These are phyloP conservation scores for Venturiaceae sp. DNA, from an alignment of 2,329 filamentous ascomycete genomes.

Conservation along the genomic window DNA sequence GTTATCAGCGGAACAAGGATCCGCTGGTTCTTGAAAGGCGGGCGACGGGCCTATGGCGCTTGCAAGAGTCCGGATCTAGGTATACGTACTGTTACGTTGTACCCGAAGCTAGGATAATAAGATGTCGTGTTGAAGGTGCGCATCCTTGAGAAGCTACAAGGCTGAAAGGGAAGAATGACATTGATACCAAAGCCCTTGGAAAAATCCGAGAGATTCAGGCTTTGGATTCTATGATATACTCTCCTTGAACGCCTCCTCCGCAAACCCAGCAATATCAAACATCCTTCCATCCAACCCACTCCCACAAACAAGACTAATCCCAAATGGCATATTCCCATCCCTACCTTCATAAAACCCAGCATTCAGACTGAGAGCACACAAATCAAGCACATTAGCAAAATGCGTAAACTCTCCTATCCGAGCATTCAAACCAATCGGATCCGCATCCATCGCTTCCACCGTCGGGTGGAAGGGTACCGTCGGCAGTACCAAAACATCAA, in stretches of 20 bases:
- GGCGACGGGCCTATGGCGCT: too few species aligned
- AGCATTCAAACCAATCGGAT: not conserved
- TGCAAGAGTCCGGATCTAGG: not conserved
- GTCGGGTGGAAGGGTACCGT: not conserved
- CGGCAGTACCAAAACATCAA: not conserved
- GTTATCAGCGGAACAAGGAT: not conserved
- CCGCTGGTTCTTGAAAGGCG: too few species aligned
- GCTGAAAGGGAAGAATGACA: too few species aligned
- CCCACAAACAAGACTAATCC: slow-evolving; percentile 19
- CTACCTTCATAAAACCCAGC: slow-evolving; percentile 23
- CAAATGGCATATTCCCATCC: slow-evolving; percentile 17
- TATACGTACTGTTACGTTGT: too few species aligned
- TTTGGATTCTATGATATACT: too few species aligned
- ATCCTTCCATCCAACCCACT: slow-evolving; percentile 19
- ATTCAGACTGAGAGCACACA: slow-evolving; percentile 27
- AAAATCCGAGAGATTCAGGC: too few species aligned
- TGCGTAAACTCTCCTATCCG: not conserved
- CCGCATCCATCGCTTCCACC: not conserved
- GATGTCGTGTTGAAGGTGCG: too few species aligned
- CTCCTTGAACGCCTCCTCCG: not conserved
- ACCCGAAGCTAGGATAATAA: too few species aligned
- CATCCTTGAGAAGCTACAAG: too few species aligned
- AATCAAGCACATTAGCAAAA: not conserved
- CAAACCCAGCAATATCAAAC: slow-evolving; percentile 17
- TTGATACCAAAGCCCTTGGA: too few species aligned